Evolutionary conservation across 257 asterid species (phyloP).

Genomic region (Solanum arcanum): DNA sequence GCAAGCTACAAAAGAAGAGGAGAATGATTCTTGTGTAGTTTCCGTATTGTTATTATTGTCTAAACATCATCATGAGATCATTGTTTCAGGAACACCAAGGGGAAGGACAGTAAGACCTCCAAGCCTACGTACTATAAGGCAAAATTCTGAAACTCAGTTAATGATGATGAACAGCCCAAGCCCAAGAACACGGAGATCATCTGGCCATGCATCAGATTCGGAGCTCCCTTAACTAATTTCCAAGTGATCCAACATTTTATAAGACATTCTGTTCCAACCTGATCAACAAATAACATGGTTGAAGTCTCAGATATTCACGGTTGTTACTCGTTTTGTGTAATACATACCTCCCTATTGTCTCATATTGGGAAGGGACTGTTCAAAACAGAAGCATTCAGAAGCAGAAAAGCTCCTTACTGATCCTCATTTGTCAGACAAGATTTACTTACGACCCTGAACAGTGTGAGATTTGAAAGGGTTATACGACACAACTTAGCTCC

Average conservation of each 20-base stretch:
- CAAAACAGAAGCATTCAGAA: neutral
- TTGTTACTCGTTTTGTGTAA: neutral
- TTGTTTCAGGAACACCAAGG: slow-evolving; percentile 48
- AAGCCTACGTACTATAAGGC: slow-evolving; percentile 38
- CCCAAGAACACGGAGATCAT: slow-evolving; percentile 42
- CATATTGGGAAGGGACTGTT: neutral
- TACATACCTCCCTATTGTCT: neutral
- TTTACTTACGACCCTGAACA: neutral
- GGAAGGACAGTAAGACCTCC: slow-evolving; percentile 61
- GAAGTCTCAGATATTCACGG: neutral
- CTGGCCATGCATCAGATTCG: slow-evolving; percentile 73
- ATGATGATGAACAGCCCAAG: slow-evolving; percentile 29
- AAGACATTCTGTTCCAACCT: neutral
- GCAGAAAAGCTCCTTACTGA: neutral
- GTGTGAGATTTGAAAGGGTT: neutral
- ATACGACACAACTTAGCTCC: neutral
- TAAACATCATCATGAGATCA: neutral
- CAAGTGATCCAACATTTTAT: neutral
- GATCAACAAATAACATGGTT: neutral
- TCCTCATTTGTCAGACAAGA: neutral
- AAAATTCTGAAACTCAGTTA: slow-evolving; percentile 52
- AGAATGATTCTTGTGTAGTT: neutral
- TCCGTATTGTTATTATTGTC: neutral
- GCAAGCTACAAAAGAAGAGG: neutral
- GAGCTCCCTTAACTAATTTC: slow-evolving; percentile 34